Evolutionary conservation across 208 protist genomes (phyloP), one percentile per base, ranked within the genome.

Genomic region (Polymyxa betae): DNA sequence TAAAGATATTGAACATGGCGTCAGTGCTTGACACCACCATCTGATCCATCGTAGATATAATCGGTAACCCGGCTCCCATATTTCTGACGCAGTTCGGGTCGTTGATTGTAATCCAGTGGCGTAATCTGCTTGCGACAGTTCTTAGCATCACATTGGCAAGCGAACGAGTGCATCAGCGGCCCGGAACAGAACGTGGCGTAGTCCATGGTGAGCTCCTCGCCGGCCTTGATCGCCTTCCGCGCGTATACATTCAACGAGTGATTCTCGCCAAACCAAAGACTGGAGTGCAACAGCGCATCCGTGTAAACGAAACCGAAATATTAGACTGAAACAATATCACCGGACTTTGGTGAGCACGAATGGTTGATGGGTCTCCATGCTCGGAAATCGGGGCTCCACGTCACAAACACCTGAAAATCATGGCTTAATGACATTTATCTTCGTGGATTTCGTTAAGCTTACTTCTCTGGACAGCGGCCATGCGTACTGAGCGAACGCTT

Each of bases 201-300:
- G 35, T 82, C 72, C 72, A 82, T 82, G 5, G 72, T 82, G 10
- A 82, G 35, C 72, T 82, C 16, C 12, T 82, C 72, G 35, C 72
- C 72, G 5, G 5, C 72, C 72, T 35, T 43, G 40, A 82, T 82
- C 16, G 5, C n/a, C 5, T 5, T 43, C 10, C 72, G 72, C 35
- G 72, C 72, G 72, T 82, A 82, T n/a, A 82, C 72, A n/a, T 82
- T 82, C 16, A 82, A 82, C n/a, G 72, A 82, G n/a, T 82, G 72
- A 35, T 82, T 82, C n/a, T 82, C 40, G n/a, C 72, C 72, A 43
- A 82, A 82, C 72, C 72, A 82, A 5, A 82, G 72, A 43, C 72
- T 82, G n/a, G 12, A 82, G 35, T 20, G 35, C 72, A 24, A 60
- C 24, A 20, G n/a, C 5, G 5, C 54, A 66, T 16, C 54, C 16